Evolutionary conservation across 352 stramenopile genomes (phyloP).

Genomic region (Pythium oligandrum): DNA sequence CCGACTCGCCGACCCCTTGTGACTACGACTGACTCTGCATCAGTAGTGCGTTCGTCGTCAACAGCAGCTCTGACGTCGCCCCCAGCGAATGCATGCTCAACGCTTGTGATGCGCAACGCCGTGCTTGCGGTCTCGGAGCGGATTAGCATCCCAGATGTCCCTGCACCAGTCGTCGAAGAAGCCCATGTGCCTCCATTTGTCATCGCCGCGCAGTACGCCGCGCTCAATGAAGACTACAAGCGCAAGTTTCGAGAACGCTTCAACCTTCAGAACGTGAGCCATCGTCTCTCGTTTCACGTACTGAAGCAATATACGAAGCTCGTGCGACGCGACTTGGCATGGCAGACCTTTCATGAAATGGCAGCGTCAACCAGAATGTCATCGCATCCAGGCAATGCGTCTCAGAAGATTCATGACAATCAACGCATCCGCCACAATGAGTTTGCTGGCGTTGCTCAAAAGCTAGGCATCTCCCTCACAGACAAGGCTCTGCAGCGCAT

Average conservation of each 20-base stretch:
- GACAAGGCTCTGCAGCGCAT: slow-evolving; percentile 43
- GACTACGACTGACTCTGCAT: too few species aligned
- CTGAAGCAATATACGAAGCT: slow-evolving; percentile 65
- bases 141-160: slow-evolving; percentile 43
- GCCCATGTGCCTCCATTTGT: slow-evolving; percentile 34
- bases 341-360: slow-evolving; percentile 43
- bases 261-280: slow-evolving; percentile 47
- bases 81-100: slow-evolving; percentile 31
- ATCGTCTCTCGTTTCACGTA: slow-evolving; percentile 57
- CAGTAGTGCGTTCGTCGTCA: neutral
- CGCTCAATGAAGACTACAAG: slow-evolving; percentile 35
- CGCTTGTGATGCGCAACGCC: slow-evolving; percentile 58
- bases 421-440: slow-evolving; percentile 31
- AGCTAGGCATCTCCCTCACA: slow-evolving; percentile 30
- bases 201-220: slow-evolving; percentile 60
- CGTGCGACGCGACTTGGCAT: slow-evolving; percentile 47
- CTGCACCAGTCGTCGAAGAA: slow-evolving; percentile 27
- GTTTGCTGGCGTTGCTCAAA: slow-evolving; percentile 39
- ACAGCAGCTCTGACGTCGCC: neutral
- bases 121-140: slow-evolving; percentile 39
- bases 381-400: neutral
- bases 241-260: slow-evolving; percentile 57
- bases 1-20: neutral
- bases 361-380: slow-evolving; percentile 2
- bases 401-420: neutral